A percentile compares a stretch with the other conserved stretches of the same genome.
Conservation (phyloP, 148 eudicot species). For the Vaccinium corymbosum region DNA sequence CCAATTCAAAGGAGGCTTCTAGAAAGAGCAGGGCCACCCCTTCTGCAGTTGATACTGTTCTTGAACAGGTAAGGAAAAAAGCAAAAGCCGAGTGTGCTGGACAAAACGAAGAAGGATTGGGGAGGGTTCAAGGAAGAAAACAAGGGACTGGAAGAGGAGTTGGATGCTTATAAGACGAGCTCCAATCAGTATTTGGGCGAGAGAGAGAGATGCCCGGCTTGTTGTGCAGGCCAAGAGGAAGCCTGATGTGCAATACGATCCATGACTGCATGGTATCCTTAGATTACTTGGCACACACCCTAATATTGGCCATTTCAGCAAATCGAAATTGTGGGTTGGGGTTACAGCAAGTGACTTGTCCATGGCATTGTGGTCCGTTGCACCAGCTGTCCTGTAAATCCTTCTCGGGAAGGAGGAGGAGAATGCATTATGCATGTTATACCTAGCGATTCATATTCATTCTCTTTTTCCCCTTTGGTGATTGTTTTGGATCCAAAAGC, state of each 20-base stretch:
- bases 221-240: conserved; percentile 73
- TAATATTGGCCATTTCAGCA: background rate
- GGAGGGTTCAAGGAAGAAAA: conserved; percentile 89
- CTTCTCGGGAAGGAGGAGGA: background rate
- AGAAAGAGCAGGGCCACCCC: conserved; percentile 62
- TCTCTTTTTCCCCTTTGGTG: background rate
- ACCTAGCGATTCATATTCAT: background rate
- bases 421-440: background rate
- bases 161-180: conserved; percentile 91
- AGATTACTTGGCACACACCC: background rate
- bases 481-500: background rate
- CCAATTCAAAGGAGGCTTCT: conserved; percentile 52
- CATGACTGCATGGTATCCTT: conserved; percentile 18
- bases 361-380: background rate
- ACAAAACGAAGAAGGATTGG: conserved; percentile 99
- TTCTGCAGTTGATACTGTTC: conserved; percentile 82
- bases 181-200: conserved; percentile 83
- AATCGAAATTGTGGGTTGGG: background rate
- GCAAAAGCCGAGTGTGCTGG: conserved; percentile 85
- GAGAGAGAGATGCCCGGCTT: conserved; percentile 88
- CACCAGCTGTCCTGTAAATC: background rate
- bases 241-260: conserved; percentile 63
- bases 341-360: background rate
- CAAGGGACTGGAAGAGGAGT: conserved; percentile 76
- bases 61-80: conserved; percentile 94